These are phyloP conservation scores for Strigomonas culicis DNA, from an alignment of 208 protist genomes.

Conservation along the genomic window DNA sequence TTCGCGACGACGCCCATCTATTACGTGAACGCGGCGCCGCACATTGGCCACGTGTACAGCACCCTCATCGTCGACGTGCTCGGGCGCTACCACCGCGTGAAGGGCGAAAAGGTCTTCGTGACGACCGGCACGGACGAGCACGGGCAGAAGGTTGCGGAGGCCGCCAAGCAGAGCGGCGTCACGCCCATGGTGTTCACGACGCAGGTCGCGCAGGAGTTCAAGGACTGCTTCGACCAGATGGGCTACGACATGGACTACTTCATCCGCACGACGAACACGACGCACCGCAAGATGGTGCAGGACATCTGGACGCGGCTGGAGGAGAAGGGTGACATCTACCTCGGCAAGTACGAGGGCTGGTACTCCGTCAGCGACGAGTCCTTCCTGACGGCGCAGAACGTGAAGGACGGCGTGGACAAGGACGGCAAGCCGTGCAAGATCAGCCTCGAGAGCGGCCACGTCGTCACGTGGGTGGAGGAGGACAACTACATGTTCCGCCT, in stretches of 20 bases:
- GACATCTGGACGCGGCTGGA: constrained; percentile 90
- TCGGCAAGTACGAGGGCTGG: constrained; percentile 98
- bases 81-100: constrained; percentile 83
- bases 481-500: constrained; percentile 99
- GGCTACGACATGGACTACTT: constrained; percentile 93
- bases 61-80: constrained; percentile 89
- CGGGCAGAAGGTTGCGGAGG: constrained; percentile 96
- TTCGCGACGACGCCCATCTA: constrained; percentile 90
- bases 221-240: constrained; percentile 84
- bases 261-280: constrained; percentile 95
- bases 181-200: constrained; percentile 92
- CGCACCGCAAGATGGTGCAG: constrained; percentile 73
- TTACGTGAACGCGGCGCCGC: constrained; percentile 90
- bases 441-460: constrained; percentile 89
- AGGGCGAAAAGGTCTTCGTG: constrained; percentile 88
- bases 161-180: constrained; percentile 67
- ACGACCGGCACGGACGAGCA: constrained; percentile 99
- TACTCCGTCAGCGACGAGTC: constrained; percentile 98
- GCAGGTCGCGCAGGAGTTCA: constrained; percentile 85
- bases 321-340: constrained; percentile 95
- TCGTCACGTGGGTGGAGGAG: constrained; percentile 95
- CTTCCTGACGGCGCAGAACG: constrained; percentile 88
- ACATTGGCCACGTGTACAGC: constrained; percentile 92
- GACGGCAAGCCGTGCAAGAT: constrained; percentile 90
- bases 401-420: constrained; percentile 85